Evolutionary conservation across 2,329 filamentous ascomycete genomes (phyloP), one percentile per base, ranked within the genome.

Genomic region (Talaromyces marneffei): DNA sequence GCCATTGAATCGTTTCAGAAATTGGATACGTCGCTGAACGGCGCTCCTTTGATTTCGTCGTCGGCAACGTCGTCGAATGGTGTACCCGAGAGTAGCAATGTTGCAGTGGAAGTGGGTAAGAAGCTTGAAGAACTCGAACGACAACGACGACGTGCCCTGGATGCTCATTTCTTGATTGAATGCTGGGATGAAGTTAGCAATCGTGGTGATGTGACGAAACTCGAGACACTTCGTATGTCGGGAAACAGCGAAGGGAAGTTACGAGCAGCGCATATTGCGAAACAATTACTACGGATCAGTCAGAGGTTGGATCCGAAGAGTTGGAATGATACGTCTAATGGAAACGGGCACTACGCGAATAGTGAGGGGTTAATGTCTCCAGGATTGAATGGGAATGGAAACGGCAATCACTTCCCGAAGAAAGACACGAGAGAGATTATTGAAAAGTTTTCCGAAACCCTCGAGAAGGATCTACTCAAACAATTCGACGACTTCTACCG

Each of bases 401-500:
- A 79, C 60, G 76, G 78, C 12, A 85, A 84, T 62, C 82, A 74
- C 14, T 74, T 76, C 27, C 68, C 74, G 23, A 78, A 67, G 73
- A 80, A 68, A 68, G 83, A 93, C 70, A 94, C 91, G 2, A 85
- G 91, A 65, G 92, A 97, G 74, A 85, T 95, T 16, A 89, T 99
- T 61, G 94, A 99, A 76, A 97, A 96, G 74, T 99, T 97, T 75
- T 90, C 92, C 27, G 94, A 99, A 74, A 92, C 90, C 0, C 78
- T 99, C 62, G 94, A 99, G 75, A 96, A 97, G 72, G 94, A 99
- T 71, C 80, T 99, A 40, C 79, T 99, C 63, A 91, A 92, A 73
- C 93, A 97, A 71, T 99, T 99, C 77, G 95, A 99, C 79, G 91
- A 95, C 71, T 97, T 93, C 79, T 97, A 97, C 74, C 85, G 92